A percentile compares a stretch with the other conserved stretches of the same genome.
Conservation (phyloP, 129 eudicot species). For the Escallonia herrerae region DNA sequence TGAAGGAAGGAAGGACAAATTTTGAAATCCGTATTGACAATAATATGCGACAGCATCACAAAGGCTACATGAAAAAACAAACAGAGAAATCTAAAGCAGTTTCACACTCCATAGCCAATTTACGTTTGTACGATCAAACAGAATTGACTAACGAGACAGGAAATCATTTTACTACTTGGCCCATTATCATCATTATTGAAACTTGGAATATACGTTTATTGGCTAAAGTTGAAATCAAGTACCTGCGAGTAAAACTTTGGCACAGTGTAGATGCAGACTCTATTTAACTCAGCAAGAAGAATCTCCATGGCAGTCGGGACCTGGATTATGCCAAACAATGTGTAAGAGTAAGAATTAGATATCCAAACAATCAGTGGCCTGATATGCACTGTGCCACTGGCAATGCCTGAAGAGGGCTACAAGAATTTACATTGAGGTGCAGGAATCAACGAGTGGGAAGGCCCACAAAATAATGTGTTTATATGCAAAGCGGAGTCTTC, state of each 20-base stretch:
- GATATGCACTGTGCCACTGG: neutral
- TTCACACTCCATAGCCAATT: no score
- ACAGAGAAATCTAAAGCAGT: no score
- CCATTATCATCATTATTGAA: no score
- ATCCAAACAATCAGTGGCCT: constrained; percentile 3
- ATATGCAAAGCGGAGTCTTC: no score
- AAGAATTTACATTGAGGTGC: no score
- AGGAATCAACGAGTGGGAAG: no score
- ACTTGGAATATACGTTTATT: no score
- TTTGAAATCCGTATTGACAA: neutral
- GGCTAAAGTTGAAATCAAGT: constrained; percentile 5
- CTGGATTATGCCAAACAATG: constrained; percentile 25
- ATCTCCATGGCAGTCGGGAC: constrained; percentile 77
- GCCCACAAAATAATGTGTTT: no score
- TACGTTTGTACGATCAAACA: no score
- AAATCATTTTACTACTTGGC: no score
- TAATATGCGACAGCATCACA: neutral
- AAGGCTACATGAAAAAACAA: neutral
- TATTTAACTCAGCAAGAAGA: constrained; percentile 79
- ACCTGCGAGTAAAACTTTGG: constrained; percentile 95
- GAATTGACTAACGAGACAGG: no score
- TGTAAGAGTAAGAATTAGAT: neutral
- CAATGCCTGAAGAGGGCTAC: no score
- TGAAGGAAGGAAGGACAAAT: constrained; percentile 11
- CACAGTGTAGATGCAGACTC: constrained; percentile 73